Evolutionary conservation across 1,284 basidiomycete genomes (phyloP).

Genomic region (Naganishia cerealis): DNA sequence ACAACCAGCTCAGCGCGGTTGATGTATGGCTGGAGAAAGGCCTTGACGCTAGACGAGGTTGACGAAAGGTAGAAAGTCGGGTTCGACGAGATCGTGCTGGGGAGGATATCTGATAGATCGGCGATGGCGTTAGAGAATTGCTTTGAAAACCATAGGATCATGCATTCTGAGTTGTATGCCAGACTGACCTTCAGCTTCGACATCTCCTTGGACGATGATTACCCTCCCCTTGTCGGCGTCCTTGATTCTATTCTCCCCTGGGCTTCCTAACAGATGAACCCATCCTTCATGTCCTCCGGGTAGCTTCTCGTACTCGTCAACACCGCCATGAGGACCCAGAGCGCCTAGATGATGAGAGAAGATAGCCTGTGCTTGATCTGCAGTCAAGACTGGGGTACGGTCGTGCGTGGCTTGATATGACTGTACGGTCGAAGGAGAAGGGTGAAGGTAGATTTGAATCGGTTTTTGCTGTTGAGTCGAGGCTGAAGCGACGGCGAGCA

Average conservation of each 20-base stretch:
- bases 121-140: background rate
- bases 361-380: slow-evolving; percentile 51
- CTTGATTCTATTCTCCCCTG: slow-evolving; percentile 1
- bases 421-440: slow-evolving; percentile 40
- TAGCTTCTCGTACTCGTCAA: slow-evolving; percentile 45
- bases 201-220: slow-evolving; percentile 49
- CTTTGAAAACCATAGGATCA: background rate
- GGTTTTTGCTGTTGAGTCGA: slow-evolving; percentile 37
- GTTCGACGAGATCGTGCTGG: slow-evolving; percentile 37
- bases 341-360: slow-evolving; percentile 48
- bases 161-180: background rate
- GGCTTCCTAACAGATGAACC: slow-evolving; percentile 43
- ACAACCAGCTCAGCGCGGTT: slow-evolving; percentile 44
- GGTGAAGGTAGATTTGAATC: slow-evolving; percentile 52
- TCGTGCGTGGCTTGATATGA: slow-evolving; percentile 28
- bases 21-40: slow-evolving; percentile 47
- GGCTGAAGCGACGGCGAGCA: slow-evolving; percentile 3
- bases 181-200: slow-evolving; percentile 44
- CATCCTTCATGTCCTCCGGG: slow-evolving; percentile 47
- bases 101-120: slow-evolving; percentile 43
- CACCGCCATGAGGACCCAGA: slow-evolving; percentile 37
- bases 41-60: slow-evolving; percentile 35
- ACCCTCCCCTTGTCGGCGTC: slow-evolving; percentile 42
- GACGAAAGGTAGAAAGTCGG: slow-evolving; percentile 49
- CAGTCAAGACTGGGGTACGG: slow-evolving; percentile 43